These are phyloP conservation scores for Begonia fuchsioides DNA, from an alignment of 306 rosid genomes.

Conservation along the genomic window DNA sequence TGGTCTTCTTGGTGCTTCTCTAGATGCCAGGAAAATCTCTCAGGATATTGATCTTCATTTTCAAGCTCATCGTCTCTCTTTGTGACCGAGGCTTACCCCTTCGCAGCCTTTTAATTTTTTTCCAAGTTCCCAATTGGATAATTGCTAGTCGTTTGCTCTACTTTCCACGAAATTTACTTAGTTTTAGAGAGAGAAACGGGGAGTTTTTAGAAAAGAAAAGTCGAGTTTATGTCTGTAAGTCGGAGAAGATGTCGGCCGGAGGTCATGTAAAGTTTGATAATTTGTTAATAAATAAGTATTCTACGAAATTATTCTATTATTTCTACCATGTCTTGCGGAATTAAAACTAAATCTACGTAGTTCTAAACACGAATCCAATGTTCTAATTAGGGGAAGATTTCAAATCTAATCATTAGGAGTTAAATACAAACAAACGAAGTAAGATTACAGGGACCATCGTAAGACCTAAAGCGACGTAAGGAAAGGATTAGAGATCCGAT, in stretches of 20 bases:
- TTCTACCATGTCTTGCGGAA: too few relatives aligned
- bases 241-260: too few relatives aligned
- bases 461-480: background rate
- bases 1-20: slow-evolving; percentile 68
- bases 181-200: background rate
- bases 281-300: too few relatives aligned
- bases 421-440: background rate
- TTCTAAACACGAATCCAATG: background rate
- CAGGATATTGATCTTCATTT: slow-evolving; percentile 7
- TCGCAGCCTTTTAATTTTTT: too few relatives aligned
- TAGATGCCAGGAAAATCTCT: slow-evolving; percentile 49
- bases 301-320: too few relatives aligned
- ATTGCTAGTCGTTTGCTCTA: background rate
- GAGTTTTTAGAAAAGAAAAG: too few relatives aligned
- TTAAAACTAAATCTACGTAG: background rate
- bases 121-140: too few relatives aligned
- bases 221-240: too few relatives aligned
- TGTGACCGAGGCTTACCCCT: too few relatives aligned
- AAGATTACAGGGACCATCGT: background rate
- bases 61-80: background rate
- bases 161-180: background rate
- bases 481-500: background rate
- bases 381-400: too few relatives aligned
- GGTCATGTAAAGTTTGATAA: too few relatives aligned
- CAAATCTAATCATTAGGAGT: background rate